Evolutionary conservation across 2,329 filamentous ascomycete genomes (phyloP).

Genomic region (Aspergillus uvarum): DNA sequence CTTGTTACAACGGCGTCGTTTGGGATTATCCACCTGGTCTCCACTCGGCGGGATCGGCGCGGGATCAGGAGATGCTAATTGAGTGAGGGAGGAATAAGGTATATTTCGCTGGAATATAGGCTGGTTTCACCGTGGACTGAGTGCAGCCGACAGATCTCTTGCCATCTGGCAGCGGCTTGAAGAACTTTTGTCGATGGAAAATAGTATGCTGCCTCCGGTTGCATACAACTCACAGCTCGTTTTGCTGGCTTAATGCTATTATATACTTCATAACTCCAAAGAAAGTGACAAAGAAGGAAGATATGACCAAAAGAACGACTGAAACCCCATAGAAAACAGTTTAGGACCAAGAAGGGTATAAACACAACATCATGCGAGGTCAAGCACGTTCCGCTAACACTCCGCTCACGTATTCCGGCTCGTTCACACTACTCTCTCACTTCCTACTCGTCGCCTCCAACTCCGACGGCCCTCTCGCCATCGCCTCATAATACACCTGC

Average conservation of each 20-base stretch:
- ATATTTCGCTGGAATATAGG: not conserved
- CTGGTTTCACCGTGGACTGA: not conserved
- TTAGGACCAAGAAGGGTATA: not conserved
- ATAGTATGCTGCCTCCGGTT: not conserved
- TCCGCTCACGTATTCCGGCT: not conserved
- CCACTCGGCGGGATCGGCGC: not conserved
- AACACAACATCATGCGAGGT: not conserved
- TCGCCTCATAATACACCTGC: not conserved
- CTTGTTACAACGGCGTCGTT: not conserved
- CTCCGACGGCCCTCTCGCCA: conserved; percentile 14
- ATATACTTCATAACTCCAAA: not conserved
- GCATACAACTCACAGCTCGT: not conserved
- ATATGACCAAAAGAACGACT: not conserved
- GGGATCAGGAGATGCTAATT: not conserved
- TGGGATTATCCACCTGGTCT: not conserved
- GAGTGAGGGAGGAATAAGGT: not conserved
- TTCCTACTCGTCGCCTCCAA: conserved; percentile 15
- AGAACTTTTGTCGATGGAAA: not conserved
- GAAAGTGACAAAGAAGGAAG: not conserved
- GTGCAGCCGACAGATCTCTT: not conserved
- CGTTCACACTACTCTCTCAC: not conserved
- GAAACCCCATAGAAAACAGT: not conserved
- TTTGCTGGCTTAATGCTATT: not conserved
- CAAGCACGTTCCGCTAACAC: no score
- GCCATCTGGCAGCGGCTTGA: not conserved